Conservation (phyloP, 2,329 filamentous ascomycete species). For the Fonsecaea nubica region DNA sequence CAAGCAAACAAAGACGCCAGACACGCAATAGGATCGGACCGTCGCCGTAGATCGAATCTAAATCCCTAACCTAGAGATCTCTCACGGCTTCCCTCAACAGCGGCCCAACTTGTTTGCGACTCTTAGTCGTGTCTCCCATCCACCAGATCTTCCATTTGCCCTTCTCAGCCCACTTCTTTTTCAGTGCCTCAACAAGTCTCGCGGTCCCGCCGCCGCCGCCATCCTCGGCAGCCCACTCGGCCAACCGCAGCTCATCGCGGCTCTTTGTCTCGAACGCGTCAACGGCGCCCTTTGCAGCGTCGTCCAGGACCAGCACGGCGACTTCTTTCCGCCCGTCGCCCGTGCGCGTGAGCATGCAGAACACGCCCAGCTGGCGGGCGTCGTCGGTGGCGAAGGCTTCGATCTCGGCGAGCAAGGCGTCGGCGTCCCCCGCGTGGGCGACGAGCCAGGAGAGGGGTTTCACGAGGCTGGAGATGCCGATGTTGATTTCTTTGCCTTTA, state of each 20-base stretch:
- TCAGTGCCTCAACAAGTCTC: too few relatives aligned
- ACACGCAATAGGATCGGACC: background rate
- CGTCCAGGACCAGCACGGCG: conserved; percentile 52
- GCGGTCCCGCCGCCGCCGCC: too few relatives aligned
- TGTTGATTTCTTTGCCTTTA: conserved; percentile 43
- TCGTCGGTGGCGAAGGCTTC: conserved; percentile 51
- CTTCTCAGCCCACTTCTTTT: background rate
- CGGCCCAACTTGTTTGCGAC: conserved; percentile 68
- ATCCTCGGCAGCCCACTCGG: conserved; percentile 48
- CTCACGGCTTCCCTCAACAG: conserved; percentile 57
- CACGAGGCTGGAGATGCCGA: conserved; percentile 67
- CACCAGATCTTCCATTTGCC: conserved; percentile 58
- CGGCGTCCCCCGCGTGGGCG: conserved; percentile 51
- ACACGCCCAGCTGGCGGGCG: conserved; percentile 57
- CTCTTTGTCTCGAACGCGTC: conserved; percentile 52
- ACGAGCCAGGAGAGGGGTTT: conserved; percentile 62
- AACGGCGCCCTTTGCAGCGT: conserved; percentile 44
- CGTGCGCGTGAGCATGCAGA: conserved; percentile 66
- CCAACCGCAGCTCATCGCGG: conserved; percentile 52
- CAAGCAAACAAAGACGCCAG: background rate
- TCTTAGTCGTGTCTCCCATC: conserved; percentile 63
- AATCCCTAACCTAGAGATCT: background rate
- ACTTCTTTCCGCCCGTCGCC: conserved; percentile 48
- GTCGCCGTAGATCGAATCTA: background rate
- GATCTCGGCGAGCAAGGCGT: conserved; percentile 43